These are phyloP conservation scores for Fusarium proliferatum DNA, from an alignment of 2,329 filamentous ascomycete genomes.

Conservation along the genomic window DNA sequence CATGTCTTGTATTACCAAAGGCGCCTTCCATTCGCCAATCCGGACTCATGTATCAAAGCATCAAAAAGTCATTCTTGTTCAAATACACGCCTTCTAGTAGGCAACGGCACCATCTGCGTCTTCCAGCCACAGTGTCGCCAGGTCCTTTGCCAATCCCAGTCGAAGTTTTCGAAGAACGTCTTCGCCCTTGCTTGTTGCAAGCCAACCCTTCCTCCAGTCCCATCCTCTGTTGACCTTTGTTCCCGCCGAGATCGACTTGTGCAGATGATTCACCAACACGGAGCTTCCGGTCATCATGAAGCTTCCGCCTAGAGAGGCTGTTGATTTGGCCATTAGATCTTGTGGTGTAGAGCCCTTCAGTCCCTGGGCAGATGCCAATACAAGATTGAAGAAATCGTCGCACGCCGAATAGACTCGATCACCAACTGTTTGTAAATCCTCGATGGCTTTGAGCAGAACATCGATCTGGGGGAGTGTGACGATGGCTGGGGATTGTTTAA, in stretches of 20 bases:
- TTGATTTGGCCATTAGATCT: conserved; percentile 72
- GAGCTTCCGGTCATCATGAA: conserved; percentile 80
- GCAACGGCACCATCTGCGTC: conserved; percentile 69
- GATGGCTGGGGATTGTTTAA: conserved; percentile 66
- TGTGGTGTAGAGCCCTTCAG: conserved; percentile 71
- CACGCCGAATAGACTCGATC: conserved; percentile 78
- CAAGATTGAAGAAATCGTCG: conserved; percentile 81
- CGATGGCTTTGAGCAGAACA: conserved; percentile 78
- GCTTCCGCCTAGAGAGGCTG: conserved; percentile 64
- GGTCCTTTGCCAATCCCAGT: conserved; percentile 77
- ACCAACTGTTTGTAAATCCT: conserved; percentile 81
- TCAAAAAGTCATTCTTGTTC: conserved; percentile 21
- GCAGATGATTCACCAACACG: conserved; percentile 72
- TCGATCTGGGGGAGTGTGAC: conserved; percentile 80
- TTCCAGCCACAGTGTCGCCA: conserved; percentile 75
- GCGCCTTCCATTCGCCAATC: conserved; percentile 23
- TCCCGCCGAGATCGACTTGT: conserved; percentile 68
- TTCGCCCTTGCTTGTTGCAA: conserved; percentile 68
- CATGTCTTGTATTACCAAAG: conserved; percentile 36
- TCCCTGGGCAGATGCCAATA: conserved; percentile 76
- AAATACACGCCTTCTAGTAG: conserved; percentile 47
- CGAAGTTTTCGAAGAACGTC: conserved; percentile 81
- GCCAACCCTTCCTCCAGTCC: conserved; percentile 86
- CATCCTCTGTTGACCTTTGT: conserved; percentile 70
- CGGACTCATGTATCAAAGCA: conserved; percentile 19